Evolutionary conservation across 208 protist genomes (phyloP).

Genomic region (Crithidia bombi): DNA sequence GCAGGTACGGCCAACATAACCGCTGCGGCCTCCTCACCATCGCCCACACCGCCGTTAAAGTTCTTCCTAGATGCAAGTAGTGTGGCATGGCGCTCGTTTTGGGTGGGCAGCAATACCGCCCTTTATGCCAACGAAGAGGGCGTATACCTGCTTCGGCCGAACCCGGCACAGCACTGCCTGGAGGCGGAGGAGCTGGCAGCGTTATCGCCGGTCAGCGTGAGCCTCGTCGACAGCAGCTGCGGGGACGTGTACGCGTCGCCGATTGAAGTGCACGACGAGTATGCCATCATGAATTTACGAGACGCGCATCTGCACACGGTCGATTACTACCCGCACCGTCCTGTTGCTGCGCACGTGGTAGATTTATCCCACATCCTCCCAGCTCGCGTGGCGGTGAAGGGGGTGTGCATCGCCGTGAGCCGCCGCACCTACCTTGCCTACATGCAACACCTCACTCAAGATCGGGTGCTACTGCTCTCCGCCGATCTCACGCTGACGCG

Average conservation of each 20-base stretch:
- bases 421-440: conserved; percentile 43
- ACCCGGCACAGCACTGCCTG: conserved; percentile 2
- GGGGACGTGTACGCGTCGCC: conserved; percentile 35
- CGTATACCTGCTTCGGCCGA: conserved; percentile 30
- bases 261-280: conserved; percentile 40
- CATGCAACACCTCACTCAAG: conserved; percentile 44
- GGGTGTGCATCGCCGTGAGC: conserved; percentile 37
- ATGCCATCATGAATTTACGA: conserved; percentile 45
- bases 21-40: not conserved
- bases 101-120: conserved; percentile 47
- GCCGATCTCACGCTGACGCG: conserved; percentile 51
- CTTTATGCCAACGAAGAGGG: conserved; percentile 51
- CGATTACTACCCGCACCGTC: not conserved
- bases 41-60: conserved; percentile 18
- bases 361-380: conserved; percentile 35
- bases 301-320: conserved; percentile 41
- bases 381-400: conserved; percentile 27
- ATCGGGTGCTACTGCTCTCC: conserved; percentile 60
- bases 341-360: conserved; percentile 15
- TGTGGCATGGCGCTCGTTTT: conserved; percentile 51
- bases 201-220: conserved; percentile 24
- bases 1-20: not conserved
- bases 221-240: conserved; percentile 43
- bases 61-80: conserved; percentile 53
- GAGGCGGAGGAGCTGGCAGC: conserved; percentile 19